Evolutionary conservation across 129 eudicot species (phyloP), one percentile per base, ranked within the genome.

Genomic region (Mikania micrantha): DNA sequence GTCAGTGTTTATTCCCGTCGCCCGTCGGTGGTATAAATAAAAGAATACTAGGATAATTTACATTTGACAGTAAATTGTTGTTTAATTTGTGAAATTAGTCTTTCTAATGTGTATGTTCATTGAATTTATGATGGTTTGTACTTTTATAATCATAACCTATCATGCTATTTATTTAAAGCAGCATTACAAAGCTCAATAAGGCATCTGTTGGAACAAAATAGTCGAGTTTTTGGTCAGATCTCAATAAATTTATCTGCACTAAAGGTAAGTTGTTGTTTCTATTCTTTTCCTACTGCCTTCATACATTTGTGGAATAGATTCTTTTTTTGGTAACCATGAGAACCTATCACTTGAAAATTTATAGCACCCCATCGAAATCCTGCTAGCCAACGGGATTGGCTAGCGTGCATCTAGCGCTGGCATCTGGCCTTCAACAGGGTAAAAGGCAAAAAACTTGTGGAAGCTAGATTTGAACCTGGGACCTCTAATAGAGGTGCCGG

Each of bases 151-250:
- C 53, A 75, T 45, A 59, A 38, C 34, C 21, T 67, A 59, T 10
- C 47, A 16, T 24, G 24, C 25, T 41, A 66, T 34, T 53, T 31
- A 11, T n/a, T 29, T 66, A 39, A 67, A 67, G 64, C 92, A 90
- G 97, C 82, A 19, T 65, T 85, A 72, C 75, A 65, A 66, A 86
- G 87, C 69, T 78, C 78, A 36, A n/a, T n/a, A n/a, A n/a, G n/a
- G n/a, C n/a, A n/a, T n/a, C n/a, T n/a, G 27, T 64, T 90, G 81
- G 92, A 87, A 59, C 90, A 83, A 44, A 90, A 90, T 78, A 64
- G 39, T 45, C 92, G 83, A 70, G 83, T 84, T 75, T 80, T 90
- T 65, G 71, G 80, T 66, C 87, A 78, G 72, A 87, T 90, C 64
- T 76, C 88, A 63, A 65, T 76, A 68, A 90, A 90, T 79, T 74